Base-by-base conservation (phyloP, 2,329 filamentous ascomycete genomes). In the Mollisia scopiformis region DNA sequence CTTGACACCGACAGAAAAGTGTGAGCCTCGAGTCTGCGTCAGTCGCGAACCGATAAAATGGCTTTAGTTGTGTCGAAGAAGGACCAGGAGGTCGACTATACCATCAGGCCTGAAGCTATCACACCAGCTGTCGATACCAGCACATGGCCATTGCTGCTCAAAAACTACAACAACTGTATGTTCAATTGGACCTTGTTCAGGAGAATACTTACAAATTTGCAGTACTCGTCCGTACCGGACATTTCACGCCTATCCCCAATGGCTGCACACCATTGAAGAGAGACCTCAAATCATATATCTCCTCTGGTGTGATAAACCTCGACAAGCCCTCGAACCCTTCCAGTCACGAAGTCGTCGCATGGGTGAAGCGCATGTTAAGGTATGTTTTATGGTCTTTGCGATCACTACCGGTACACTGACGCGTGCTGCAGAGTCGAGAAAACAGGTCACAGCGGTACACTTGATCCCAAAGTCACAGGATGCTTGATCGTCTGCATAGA, bases 251-350 rank as follows among this genome's bases (percentile, higher is more conserved):
- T 58, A 98, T 98, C 71, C 92, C 94, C 69, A 89, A 91, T 76
- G 95, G 95, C 74, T 96, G 91, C 81, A 88, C 91, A 66, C 95
- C 95, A 58, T 82, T 96, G 75, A 93, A 92, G 80, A 91, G 95
- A 78, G 94, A 98, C 77, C 85, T 99, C 75, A 97, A 97, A 84
- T 93, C 91, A 67, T 99, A 98, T 82, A 88, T 99, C 76, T 94
- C 91, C 77, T 96, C 92, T 66, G 95, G 95, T 80, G 94, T 99
- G 62, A 98, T 99, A 80, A 99, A 99, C 82, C 88, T 97, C 71
- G 92, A 96, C 82, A 96, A 96, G 83, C 95, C 94, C 60, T 96
- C 93, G 56, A 99, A 99, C 82, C 94, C 94, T 57, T 97, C 93
- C 69, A 95, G 90, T 74, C 95, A 99, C 85, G 95, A 99, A 84